phyloP scores from a whole-genome alignment of 2,329 filamentous ascomycete species.

The Exserohilum turcica region DNA sequence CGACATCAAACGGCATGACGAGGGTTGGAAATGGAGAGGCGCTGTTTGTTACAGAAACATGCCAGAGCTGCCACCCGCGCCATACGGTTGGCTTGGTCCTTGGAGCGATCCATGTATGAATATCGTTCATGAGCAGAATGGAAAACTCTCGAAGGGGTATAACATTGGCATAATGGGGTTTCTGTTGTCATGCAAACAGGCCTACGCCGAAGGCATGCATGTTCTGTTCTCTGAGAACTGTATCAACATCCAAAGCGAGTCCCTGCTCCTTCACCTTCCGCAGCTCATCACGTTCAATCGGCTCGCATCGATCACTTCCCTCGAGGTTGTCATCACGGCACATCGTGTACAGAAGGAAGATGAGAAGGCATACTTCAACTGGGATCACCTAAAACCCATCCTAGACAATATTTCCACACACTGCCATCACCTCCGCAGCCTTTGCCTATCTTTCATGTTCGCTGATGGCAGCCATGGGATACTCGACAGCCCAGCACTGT shows the following conservation, averaged over 20 bases:
- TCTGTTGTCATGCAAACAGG: slow-evolving; percentile 17
- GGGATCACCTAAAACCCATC: slow-evolving; percentile 10
- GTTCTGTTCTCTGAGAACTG: slow-evolving; percentile 13
- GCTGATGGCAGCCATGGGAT: not conserved
- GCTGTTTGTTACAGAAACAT: not conserved
- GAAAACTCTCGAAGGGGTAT: not conserved
- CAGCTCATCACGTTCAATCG: slow-evolving; percentile 9
- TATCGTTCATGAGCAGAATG: too few species aligned
- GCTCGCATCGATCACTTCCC: slow-evolving; percentile 7
- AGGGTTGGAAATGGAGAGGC: slow-evolving; percentile 11
- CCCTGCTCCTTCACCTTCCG: slow-evolving; percentile 15
- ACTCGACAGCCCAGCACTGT: slow-evolving; percentile 4
- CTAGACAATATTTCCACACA: slow-evolving; percentile 11
- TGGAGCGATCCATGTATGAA: not conserved
- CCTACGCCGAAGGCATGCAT: slow-evolving; percentile 18
- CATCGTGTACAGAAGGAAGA: not conserved
- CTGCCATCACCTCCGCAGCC: slow-evolving; percentile 3
- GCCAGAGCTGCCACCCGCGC: not conserved
- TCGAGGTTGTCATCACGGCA: slow-evolving; percentile 5
- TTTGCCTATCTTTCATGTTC: slow-evolving; percentile 2
- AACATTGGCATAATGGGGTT: slow-evolving; percentile 13
- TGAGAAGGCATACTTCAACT: not conserved
- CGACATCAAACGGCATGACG: slow-evolving; percentile 1
- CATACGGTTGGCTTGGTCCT: not conserved
- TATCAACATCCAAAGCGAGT: slow-evolving; percentile 10